Evolutionary conservation across 345 rosid species (phyloP), one percentile per base, ranked within the genome.

Genomic region (Camelina laxa): DNA sequence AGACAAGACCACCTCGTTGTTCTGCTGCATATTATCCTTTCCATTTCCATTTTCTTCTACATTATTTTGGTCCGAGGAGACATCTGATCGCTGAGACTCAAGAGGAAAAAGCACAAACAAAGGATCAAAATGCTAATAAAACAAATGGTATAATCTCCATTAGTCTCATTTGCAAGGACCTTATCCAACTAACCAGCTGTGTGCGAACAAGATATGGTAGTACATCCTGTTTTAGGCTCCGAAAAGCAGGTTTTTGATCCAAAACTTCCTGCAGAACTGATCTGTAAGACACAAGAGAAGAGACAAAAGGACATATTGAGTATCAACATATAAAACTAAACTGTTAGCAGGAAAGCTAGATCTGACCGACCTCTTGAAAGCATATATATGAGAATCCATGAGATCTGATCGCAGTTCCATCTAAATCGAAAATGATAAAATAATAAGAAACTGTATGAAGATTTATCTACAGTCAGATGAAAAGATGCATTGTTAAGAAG

Each of bases 351-450:
- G 44, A 63, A 72, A 48, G 20, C 42, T 17, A 49, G 63, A 71
- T 54, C 20, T 24, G 36, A 55, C 85, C 65, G 77, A 95, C 99
- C 97, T 89, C 83, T 90, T 95, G 87, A 95, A 91, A 38, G 99
- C 97, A 70, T 95, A 95, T 86, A 95, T 74, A 87, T 95, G 96
- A 70, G 91, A 88, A 85, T 95, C 99, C 90, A 95, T 84, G 76
- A 95, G 91, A 91, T 95, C 99, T 68, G 92, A 86, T 79, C 83
- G 87, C 58, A 91, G 80, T 77, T 95, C 99, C 97, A 95, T 90
- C 99, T 95, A 80, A 47, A 84, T 65, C 50, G 39, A 74, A 78
- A 19, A 47, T 51, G 74, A 77, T 17, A 78, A 66, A 48, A 16
- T 31, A 17, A 59, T 65, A 50, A 71, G 68, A 65, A 22, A 30